Percentiles rank a stretch among this genome's conserved stretches.
Conservation (phyloP, 2,329 filamentous ascomycete genomes). For the Aspergillus sojae region DNA sequence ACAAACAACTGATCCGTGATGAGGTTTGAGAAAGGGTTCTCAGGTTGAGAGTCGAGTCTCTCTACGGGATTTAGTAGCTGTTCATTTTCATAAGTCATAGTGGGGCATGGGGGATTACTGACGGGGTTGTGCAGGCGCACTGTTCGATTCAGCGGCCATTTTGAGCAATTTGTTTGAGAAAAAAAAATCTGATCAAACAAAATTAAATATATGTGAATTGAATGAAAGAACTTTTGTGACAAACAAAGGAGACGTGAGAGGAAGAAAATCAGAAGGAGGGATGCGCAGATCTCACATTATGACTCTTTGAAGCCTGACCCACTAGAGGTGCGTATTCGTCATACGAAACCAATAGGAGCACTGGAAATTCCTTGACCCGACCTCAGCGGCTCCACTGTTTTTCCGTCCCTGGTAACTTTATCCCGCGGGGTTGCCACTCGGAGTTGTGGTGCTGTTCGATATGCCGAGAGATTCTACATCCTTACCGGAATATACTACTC, state of each 20-base stretch:
- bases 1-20: slow-evolving; percentile 88
- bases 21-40: slow-evolving; percentile 86
- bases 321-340: background rate
- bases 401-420: background rate
- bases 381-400: background rate
- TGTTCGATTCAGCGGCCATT: slow-evolving; percentile 30
- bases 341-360: background rate
- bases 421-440: background rate
- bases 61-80: slow-evolving; percentile 59
- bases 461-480: background rate
- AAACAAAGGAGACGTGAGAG: background rate
- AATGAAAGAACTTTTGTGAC: background rate
- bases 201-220: background rate
- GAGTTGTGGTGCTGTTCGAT: background rate
- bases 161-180: background rate
- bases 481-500: background rate
- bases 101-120: slow-evolving; percentile 33
- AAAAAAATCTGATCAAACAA: background rate
- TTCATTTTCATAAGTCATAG: slow-evolving; percentile 21
- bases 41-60: slow-evolving; percentile 67
- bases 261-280: background rate
- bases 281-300: background rate
- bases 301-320: background rate
- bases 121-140: slow-evolving; percentile 35
- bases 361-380: background rate